These are phyloP conservation scores for Pseudozyma flocculosa DNA, from an alignment of 1,284 basidiomycete species.

Conservation along the genomic window DNA sequence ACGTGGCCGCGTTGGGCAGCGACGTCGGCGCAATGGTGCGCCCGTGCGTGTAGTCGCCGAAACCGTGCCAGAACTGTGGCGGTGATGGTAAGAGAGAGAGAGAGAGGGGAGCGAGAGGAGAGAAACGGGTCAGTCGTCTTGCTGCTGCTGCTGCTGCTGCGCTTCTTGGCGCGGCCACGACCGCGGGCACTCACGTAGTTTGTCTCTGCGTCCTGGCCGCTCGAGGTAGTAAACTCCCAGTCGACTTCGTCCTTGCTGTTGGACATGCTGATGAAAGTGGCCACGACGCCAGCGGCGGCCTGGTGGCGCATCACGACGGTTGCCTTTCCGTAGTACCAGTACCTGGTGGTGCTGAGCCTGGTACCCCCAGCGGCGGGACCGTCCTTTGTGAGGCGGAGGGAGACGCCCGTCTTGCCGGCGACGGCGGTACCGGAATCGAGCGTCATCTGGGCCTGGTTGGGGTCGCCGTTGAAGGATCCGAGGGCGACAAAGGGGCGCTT, in stretches of 20 bases:
- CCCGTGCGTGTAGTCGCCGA: conserved; percentile 28
- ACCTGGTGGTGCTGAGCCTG: conserved; percentile 27
- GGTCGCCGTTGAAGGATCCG: conserved; percentile 30
- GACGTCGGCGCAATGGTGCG: conserved; percentile 6
- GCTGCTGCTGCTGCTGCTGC: too few relatives aligned
- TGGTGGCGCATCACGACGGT: conserved; percentile 33
- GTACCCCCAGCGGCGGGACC: conserved; percentile 19
- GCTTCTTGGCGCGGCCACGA: too few relatives aligned
- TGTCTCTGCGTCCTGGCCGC: conserved; percentile 19
- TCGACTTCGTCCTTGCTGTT: conserved; percentile 35
- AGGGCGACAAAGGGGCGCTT: conserved; percentile 22
- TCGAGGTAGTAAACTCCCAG: conserved; percentile 31
- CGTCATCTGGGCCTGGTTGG: conserved; percentile 31
- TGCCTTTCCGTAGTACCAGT: conserved; percentile 36
- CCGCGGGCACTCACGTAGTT: conserved; percentile 8
- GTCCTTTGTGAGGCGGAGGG: conserved; percentile 24
- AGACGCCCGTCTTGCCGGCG: conserved; percentile 16
- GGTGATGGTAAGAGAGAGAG: neutral
- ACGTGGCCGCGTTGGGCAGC: conserved; percentile 7
- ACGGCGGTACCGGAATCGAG: conserved; percentile 27
- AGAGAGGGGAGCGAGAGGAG: too few relatives aligned
- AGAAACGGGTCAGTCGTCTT: too few relatives aligned
- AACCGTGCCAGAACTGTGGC: conserved; percentile 18
- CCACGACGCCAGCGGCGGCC: conserved; percentile 32
- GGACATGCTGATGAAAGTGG: conserved; percentile 39